Conservation (phyloP, 257 asterid genomes). For the Fraxinus excelsior region DNA sequence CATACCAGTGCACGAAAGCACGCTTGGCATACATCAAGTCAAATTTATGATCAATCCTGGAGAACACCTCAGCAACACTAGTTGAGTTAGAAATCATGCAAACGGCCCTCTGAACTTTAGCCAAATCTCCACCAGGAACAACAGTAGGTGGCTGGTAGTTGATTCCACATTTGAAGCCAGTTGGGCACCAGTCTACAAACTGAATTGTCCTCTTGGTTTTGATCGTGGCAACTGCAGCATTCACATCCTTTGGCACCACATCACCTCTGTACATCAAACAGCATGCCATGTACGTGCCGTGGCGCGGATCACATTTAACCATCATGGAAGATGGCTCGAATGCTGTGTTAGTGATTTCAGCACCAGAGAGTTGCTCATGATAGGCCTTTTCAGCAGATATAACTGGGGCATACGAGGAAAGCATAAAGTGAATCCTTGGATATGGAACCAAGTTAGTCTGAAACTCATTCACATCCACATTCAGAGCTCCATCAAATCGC, state of each 20-base stretch:
- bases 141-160: conserved; percentile 66
- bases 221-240: conserved; percentile 58
- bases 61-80: conserved; percentile 59
- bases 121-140: conserved; percentile 62
- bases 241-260: conserved; percentile 55
- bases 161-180: conserved; percentile 60
- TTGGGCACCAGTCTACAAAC: conserved; percentile 62
- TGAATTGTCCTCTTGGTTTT: conserved; percentile 61
- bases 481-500: conserved; percentile 56
- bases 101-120: conserved; percentile 59
- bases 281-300: conserved; percentile 60
- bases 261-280: conserved; percentile 60
- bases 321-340: conserved; percentile 64
- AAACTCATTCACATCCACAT: conserved; percentile 60
- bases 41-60: conserved; percentile 55
- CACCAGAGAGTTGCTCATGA: conserved; percentile 58
- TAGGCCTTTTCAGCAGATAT: conserved; percentile 64
- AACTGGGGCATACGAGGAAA: conserved; percentile 60
- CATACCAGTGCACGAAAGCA: conserved; percentile 63
- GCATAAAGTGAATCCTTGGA: conserved; percentile 63
- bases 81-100: conserved; percentile 61
- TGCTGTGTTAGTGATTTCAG: conserved; percentile 63
- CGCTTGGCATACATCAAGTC: conserved; percentile 59
- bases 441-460: conserved; percentile 62
- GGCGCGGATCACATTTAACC: conserved; percentile 62